A percentile compares a stretch with the other conserved stretches of the same genome.
These are phyloP conservation scores for Nannochloris sp. DNA, from an alignment of 139 green algal species.

Conservation along the genomic window DNA sequence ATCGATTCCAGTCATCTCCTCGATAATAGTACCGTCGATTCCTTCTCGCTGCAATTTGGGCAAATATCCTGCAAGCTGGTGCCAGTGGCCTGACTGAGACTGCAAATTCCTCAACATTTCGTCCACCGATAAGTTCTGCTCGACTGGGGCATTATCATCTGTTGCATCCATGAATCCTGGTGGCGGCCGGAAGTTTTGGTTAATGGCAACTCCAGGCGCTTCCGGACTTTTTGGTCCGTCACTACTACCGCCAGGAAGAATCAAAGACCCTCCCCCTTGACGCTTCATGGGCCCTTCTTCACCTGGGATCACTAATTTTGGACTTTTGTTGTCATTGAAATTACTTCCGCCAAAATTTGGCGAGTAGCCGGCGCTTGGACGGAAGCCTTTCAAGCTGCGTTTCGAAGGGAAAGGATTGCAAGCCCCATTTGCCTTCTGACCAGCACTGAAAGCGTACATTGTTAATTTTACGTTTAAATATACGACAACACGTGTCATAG, in stretches of 20 bases:
- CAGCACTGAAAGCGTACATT: no score
- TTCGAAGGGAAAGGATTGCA: no score
- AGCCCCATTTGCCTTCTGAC: no score
- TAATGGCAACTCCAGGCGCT: neutral
- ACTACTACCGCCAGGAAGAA: neutral
- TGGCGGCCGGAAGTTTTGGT: constrained; percentile 50
- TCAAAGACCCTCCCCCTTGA: neutral
- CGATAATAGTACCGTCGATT: constrained; percentile 40
- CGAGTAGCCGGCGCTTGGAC: no score
- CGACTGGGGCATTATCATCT: neutral
- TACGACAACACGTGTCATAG: no score
- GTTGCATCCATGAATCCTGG: constrained; percentile 66
- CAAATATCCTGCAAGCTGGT: constrained; percentile 58
- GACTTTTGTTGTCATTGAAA: no score
- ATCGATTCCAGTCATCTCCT: constrained; percentile 58
- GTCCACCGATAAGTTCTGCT: constrained; percentile 13
- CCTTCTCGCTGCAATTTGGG: constrained; percentile 41
- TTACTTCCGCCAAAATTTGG: no score
- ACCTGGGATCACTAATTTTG: constrained; percentile 8
- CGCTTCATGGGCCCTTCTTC: neutral
- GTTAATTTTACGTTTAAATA: no score
- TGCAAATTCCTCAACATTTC: constrained; percentile 42
- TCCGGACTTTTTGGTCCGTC: neutral
- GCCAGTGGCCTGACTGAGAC: constrained; percentile 45
- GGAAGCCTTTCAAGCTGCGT: no score